phyloP scores from a whole-genome alignment of 2,329 filamentous ascomycete genomes.

The Cercospora sp. region DNA sequence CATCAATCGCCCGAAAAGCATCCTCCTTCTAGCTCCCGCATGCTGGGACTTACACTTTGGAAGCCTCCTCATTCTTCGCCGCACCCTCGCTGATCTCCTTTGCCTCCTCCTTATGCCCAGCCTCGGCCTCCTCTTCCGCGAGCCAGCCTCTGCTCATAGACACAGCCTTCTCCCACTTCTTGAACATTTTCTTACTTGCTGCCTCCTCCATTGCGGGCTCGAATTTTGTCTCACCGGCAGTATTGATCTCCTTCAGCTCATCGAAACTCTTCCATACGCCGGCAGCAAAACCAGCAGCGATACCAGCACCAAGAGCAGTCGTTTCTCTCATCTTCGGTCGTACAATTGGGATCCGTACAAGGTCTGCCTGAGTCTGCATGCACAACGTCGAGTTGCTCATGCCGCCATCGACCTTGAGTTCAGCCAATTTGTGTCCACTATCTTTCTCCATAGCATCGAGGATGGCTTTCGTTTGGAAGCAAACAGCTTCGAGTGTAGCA shows the following conservation, averaged over 20 bases:
- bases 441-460: constrained; percentile 89
- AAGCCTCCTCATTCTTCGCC: constrained; percentile 24
- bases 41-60: constrained; percentile 15
- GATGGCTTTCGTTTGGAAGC: constrained; percentile 90
- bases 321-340: constrained; percentile 88
- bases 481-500: constrained; percentile 86
- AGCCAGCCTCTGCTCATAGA: constrained; percentile 75
- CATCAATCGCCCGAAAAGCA: neutral
- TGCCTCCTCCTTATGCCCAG: constrained; percentile 17
- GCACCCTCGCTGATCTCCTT: constrained; percentile 16
- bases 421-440: constrained; percentile 71
- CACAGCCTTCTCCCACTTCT: constrained; percentile 74
- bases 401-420: constrained; percentile 82
- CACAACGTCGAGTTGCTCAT: constrained; percentile 86
- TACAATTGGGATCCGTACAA: constrained; percentile 80
- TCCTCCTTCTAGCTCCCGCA: neutral
- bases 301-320: constrained; percentile 82
- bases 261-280: constrained; percentile 75
- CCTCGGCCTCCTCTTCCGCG: constrained; percentile 23
- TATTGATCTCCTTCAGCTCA: constrained; percentile 73
- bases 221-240: constrained; percentile 68
- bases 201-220: constrained; percentile 58
- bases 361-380: constrained; percentile 89
- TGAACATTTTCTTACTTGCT: constrained; percentile 64
- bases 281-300: constrained; percentile 82